Base-by-base conservation (phyloP, 2,329 filamentous ascomycete species). In the Xylariaceae sp. region DNA sequence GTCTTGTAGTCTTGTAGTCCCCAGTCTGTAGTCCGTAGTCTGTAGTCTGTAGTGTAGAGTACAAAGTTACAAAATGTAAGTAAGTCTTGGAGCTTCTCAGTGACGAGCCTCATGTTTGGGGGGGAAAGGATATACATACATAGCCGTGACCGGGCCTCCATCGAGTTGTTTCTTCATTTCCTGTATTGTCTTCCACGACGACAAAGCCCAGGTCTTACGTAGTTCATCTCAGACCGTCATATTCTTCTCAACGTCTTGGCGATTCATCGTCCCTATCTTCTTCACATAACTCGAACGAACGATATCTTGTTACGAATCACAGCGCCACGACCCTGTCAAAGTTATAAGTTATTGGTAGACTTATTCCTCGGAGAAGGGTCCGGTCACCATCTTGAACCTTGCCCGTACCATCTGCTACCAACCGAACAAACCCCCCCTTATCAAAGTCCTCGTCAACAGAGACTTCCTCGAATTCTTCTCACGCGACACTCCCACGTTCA, bases 131-230 rank as follows among this genome's bases (percentile, higher is more conserved):
- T 60, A 58, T 60, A 45, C 43, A 58, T 60, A 32, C 29, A 55
- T 58, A 60, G 58, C 50, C 51, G 55, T 55, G 56, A 51, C 54
- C 58, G 53, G 58, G 56, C 53, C 51, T 54, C 53, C 50, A 51
- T 47, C 40, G 49, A 37, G 41, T 54, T 51, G 50, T 43, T 27
- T 50, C 31, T 35, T 27, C 50, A 37, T 53, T 51, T 56, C 30
- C 44, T 51, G 19, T 19, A 19, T 19, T 19, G 19, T 19, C 19
- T 19, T 19, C 19, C 19, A 19, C 19, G 19, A 19, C 19, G 19
- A 19, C 19, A 19, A 19, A 19, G 19, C 19, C 19, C 19, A 19
- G 19, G 19, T 19, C 19, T 19, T 19, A 19, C 19, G 19, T 19
- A 19, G 19, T 19, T 19, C 19, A 19, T 19, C 19, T 19, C 19